phyloP scores from a whole-genome alignment of 2,329 filamentous ascomycete species.

The Dothidotthia symphoricarpi region DNA sequence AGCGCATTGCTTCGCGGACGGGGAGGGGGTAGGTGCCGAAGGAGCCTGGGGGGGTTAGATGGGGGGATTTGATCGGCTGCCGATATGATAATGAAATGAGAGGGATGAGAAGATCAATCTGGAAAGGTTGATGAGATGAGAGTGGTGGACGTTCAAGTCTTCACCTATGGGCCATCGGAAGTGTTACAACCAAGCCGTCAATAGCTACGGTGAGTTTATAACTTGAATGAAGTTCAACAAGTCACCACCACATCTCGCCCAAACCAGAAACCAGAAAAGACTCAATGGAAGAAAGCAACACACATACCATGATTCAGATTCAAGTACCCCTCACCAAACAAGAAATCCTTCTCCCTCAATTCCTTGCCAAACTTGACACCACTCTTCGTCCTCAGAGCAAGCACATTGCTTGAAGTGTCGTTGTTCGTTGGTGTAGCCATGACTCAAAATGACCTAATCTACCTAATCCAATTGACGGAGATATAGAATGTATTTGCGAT shows the following conservation, averaged over 20 bases:
- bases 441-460: constrained; percentile 4
- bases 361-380: constrained; percentile 50
- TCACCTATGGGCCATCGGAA: too few species aligned
- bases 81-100: background rate
- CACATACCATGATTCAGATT: constrained; percentile 75
- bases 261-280: too few species aligned
- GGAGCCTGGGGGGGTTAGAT: constrained; percentile 54
- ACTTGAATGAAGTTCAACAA: too few species aligned
- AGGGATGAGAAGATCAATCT: too few species aligned
- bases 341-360: constrained; percentile 61
- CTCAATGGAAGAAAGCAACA: background rate
- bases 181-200: too few species aligned
- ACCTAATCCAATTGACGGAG: too few species aligned
- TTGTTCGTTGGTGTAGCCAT: constrained; percentile 16
- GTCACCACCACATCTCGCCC: too few species aligned
- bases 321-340: constrained; percentile 64
- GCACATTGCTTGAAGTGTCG: background rate
- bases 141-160: too few species aligned
- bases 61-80: background rate
- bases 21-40: constrained; percentile 71
- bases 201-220: too few species aligned
- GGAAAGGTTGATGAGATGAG: too few species aligned
- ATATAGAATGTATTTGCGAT: too few species aligned
- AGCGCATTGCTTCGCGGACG: constrained; percentile 59
- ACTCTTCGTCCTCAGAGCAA: constrained; percentile 19